A percentile compares a stretch with the other conserved stretches of the same genome.
These are phyloP conservation scores for Zygosaccharomyces rouxii DNA, from an alignment of 805 yeast species.

Conservation along the genomic window DNA sequence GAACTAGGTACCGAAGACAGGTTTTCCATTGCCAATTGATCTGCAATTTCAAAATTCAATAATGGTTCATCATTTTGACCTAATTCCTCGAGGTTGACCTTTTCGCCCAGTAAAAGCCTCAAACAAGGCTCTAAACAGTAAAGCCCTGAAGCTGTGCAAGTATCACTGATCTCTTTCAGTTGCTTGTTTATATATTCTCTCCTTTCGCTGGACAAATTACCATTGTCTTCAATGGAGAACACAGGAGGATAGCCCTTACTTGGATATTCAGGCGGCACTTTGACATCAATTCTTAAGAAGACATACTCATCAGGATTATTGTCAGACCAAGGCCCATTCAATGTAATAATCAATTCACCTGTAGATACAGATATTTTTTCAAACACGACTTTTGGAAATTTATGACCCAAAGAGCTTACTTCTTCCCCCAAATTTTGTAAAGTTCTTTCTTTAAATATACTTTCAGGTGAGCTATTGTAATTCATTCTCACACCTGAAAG, in stretches of 20 bases:
- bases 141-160: constrained; percentile 51
- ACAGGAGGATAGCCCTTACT: constrained; percentile 44
- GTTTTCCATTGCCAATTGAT: constrained; percentile 34
- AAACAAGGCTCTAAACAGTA: constrained; percentile 80
- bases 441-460: constrained; percentile 34
- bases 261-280: constrained; percentile 75
- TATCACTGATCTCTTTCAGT: constrained; percentile 51
- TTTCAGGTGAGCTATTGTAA: constrained; percentile 35
- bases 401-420: constrained; percentile 80
- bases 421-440: constrained; percentile 84
- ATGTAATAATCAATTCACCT: constrained; percentile 70
- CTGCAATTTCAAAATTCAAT: constrained; percentile 31
- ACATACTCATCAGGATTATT: constrained; percentile 41
- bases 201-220: constrained; percentile 51
- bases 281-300: constrained; percentile 65
- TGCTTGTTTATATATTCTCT: constrained; percentile 47
- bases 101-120: constrained; percentile 77
- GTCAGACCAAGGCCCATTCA: constrained; percentile 72
- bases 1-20: constrained; percentile 33
- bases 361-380: constrained; percentile 86
- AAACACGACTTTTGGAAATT: constrained; percentile 80
- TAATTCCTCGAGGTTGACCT: constrained; percentile 43
- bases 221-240: constrained; percentile 74
- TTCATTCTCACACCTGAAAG: constrained; percentile 81
- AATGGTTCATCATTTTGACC: constrained; percentile 38